Evolutionary conservation across 2,329 filamentous ascomycete species (phyloP), one percentile per base, ranked within the genome.

Genomic region (Aspergillus nomiae): DNA sequence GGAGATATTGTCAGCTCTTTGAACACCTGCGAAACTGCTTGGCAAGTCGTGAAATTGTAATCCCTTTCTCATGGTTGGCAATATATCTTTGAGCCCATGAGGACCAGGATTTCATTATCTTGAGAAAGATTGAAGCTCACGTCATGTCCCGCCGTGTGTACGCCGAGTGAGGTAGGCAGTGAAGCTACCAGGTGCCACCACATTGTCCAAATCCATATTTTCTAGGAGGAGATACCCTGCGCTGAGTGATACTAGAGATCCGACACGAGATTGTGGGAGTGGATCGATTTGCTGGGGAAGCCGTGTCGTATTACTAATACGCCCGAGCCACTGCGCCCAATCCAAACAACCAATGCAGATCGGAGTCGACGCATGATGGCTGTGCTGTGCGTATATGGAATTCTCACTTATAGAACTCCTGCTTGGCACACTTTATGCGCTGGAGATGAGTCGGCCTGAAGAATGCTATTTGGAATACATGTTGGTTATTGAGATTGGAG

Each of bases 231-330:
- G 11, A 34, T n/a, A 53, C 34, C 30, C 36, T 43, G 28, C 46
- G 19, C 16, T 38, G 56, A 32, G 60, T 50, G 14, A 50, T 14
- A 19, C 38, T 21, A 46, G 26, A 36, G n/a, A 30, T 59, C 24
- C 32, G 30, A 32, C 10, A 32, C 30, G 30, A 14, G 14, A 55
- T 45, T 38, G n/a, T 58, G 21, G 38, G 16, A 41, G 28, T 54
- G 41, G 34, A 34, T 34, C 32, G 26, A 5, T 28, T 28, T 12
- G 11, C n/a, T 21, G 21, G 43, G 21, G 21, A 12, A 21, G 34
- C 3, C 24, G 11, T n/a, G 56, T 56, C 66, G 66, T 68, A 68
- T 68, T 65, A 68, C n/a, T 61, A 68, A 68, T 68, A 68, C 65
- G 66, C 63, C 57, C 34, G 7, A 55, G 28, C 26, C 11, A 28